Evolutionary conservation across 257 asterid genomes (phyloP).

Genomic region (Solanum commersonii): DNA sequence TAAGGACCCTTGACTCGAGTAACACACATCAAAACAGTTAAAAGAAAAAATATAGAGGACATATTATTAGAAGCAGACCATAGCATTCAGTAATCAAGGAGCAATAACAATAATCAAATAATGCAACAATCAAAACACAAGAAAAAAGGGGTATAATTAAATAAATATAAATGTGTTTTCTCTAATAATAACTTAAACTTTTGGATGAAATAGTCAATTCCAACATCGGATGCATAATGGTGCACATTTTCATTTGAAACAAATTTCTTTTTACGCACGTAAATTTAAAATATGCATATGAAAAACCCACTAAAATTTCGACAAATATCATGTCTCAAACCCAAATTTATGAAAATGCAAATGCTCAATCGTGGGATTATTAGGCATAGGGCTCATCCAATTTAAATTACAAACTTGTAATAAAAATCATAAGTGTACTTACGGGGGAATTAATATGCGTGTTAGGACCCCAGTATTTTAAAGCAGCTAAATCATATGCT

Average conservation of each 20-base stretch:
- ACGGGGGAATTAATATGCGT: slow-evolving; percentile 82
- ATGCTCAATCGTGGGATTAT: background rate
- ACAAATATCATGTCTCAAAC: background rate
- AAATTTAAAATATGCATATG: background rate
- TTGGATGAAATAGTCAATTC: background rate
- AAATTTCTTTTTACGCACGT: background rate
- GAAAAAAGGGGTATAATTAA: background rate
- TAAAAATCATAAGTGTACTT: background rate
- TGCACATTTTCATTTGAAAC: background rate
- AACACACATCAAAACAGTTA: background rate
- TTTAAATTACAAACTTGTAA: background rate
- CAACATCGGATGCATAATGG: background rate
- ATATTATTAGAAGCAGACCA: background rate
- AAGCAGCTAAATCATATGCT: slow-evolving; percentile 88
- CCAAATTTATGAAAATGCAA: background rate
- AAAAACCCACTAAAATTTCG: background rate
- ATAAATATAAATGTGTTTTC: background rate
- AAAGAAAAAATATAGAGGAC: background rate
- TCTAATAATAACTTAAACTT: background rate
- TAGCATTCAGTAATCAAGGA: background rate
- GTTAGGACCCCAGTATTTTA: slow-evolving; percentile 86
- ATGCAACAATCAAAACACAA: background rate
- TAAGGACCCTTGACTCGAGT: background rate
- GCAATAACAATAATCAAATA: background rate
- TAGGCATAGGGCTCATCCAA: background rate